Evolutionary conservation across 768 basidiomycete genomes (phyloP).

Genomic region (Fomitopsis pulvina): DNA sequence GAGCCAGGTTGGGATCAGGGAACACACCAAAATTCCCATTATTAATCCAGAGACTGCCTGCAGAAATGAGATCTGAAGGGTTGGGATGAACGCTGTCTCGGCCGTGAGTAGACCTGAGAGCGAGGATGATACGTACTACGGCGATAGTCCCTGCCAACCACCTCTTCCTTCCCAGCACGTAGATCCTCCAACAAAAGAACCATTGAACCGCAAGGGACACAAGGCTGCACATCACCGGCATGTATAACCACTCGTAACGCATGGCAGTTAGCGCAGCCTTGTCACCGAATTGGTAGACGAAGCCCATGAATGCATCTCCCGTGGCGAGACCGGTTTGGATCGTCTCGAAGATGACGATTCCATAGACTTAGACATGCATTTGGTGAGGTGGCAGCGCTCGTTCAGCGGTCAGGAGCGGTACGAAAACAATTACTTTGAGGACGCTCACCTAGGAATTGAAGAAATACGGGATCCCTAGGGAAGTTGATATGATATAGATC

Average conservation of each 20-base stretch:
- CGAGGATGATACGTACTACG: slow-evolving; percentile 1
- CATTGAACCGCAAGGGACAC: slow-evolving; percentile 4
- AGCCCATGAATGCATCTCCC: background rate
- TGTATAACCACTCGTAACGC: slow-evolving; percentile 3
- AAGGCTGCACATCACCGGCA: slow-evolving; percentile 2
- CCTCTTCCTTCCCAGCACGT: background rate
- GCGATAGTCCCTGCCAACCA: background rate
- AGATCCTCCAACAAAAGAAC: slow-evolving; percentile 9
- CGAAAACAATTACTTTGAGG: no score
- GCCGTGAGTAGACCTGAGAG: no score
- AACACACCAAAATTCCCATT: no score
- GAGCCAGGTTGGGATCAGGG: background rate
- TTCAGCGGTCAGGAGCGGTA: background rate
- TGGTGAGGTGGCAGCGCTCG: no score
- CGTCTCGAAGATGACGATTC: slow-evolving; percentile 1
- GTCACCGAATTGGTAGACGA: slow-evolving; percentile 3
- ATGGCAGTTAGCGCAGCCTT: background rate
- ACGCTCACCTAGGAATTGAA: slow-evolving; percentile 1
- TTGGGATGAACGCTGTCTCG: background rate
- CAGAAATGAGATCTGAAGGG: background rate
- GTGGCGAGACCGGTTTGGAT: slow-evolving; percentile 5
- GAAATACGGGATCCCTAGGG: background rate
- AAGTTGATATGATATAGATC: slow-evolving; percentile 3
- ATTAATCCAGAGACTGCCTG: background rate
- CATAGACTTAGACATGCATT: slow-evolving; percentile 3